phyloP scores from a whole-genome alignment of 192 early-diverging fungal species.

The Tieghemiomyces parasiticus region DNA sequence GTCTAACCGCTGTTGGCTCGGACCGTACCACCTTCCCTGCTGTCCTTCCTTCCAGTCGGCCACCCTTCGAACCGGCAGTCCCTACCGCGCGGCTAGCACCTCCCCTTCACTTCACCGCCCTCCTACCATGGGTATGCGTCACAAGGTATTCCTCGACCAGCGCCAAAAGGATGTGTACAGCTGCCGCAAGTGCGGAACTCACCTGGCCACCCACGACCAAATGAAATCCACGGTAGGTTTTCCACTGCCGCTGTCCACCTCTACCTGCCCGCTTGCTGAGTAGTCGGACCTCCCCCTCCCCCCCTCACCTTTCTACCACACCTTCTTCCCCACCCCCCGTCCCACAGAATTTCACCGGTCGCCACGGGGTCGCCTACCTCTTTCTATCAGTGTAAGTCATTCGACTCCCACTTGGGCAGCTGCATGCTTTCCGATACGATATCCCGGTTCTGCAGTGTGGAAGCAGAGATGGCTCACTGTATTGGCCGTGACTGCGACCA shows the following conservation, averaged over 20 bases:
- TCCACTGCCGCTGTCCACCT: neutral
- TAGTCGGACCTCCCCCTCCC: neutral
- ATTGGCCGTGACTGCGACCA: too few relatives aligned
- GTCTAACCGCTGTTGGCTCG: too few relatives aligned
- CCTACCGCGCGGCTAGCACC: too few relatives aligned
- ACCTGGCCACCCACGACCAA: neutral
- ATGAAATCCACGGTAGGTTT: neutral
- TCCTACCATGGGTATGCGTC: slow-evolving; percentile 5
- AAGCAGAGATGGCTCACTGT: too few relatives aligned
- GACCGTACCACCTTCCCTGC: too few relatives aligned
- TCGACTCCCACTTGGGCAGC: too few relatives aligned
- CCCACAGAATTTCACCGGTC: neutral
- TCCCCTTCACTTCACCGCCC: neutral
- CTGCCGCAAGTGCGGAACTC: neutral
- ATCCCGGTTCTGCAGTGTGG: too few relatives aligned
- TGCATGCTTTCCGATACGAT: too few relatives aligned
- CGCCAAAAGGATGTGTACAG: neutral
- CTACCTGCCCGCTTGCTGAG: neutral
- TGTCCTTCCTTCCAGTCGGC: too few relatives aligned
- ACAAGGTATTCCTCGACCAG: slow-evolving; percentile 3
- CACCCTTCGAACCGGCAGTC: too few relatives aligned
- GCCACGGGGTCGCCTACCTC: slow-evolving; percentile 7
- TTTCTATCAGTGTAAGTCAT: neutral
- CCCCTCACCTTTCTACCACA: neutral
- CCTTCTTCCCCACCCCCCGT: too few relatives aligned